Evolutionary conservation across 306 rosid species (phyloP), one percentile per base, ranked within the genome.

Genomic region (Biancaea sappan): DNA sequence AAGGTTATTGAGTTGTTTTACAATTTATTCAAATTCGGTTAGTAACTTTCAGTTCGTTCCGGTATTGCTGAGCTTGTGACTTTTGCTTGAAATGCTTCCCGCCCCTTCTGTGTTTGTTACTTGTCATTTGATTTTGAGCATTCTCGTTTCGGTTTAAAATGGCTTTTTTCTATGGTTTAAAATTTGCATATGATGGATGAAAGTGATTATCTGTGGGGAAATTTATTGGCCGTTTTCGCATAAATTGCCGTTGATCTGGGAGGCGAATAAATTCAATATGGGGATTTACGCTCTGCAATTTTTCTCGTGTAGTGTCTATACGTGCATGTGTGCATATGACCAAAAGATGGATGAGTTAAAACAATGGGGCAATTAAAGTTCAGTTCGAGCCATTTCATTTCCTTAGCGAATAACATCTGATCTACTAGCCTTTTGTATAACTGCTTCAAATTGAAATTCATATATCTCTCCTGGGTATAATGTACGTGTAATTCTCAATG

Each of bases 161-260:
- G 35, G 26, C 0, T 16, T 13, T 12, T 61, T 29, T 46, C 1
- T 12, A 25, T 69, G 1, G 25, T 18, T 35, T 18, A 32, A 19
- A 0, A 24, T 6, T 13, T 63, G 26, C 10, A 12, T 5, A 6
- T 46, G 51, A 22, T 34, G 37, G 66, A 46, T 41, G 51, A 19
- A 24, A 24, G 37, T 29, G 9, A 79, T 16, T 61, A 69, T 51
- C 43, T 56, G 61, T 41, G 13, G 63, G 28, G 61, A 57, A 82
- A 82, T 84, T 81, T 52, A 24, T 25, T 29, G 26, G 71, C 18
- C 79, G 24, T 37, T 69, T 35, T 50, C 22, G 15, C 52, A 2
- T 59, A 6, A 43, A 32, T 40, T 47, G 5, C 26, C 37, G 16
- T 74, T 58, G 90, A 83, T 89, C 83, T 80, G 80, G 60, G 57